Evolutionary conservation across 805 yeast genomes (phyloP), one percentile per base, ranked within the genome.

Genomic region (Ogataea haglerorum): DNA sequence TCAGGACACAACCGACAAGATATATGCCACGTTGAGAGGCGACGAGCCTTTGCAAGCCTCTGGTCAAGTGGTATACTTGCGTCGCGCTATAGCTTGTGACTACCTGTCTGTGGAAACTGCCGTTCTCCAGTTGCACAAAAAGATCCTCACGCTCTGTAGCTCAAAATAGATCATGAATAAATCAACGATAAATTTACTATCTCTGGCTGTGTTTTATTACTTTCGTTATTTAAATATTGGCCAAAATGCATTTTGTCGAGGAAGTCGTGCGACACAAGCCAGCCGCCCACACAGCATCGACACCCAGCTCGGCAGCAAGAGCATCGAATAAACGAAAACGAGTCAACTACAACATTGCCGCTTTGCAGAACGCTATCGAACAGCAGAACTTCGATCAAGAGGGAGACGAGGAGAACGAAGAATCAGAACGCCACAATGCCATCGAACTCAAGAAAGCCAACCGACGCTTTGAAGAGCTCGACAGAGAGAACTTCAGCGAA

Each of bases 401-500:
- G 35, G 54, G 53, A 17, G 54, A 60, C 2, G 50, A 49, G 5
- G 63, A 61, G 37, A 48, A 64, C 35, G 53, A 60, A 10, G 49
- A 46, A 1, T 65, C 59, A 30, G 49, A 45, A 23, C 45, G 45
- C 31, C 56, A 38, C 36, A 55, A 22, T 34, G 52, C 55, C 2
- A 40, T 50, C 8, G 72, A 64, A 35, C 57, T 61, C 47, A 64
- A 61, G 47, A 61, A 60, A 34, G 64, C 69, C 1, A 51, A 53
- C 12, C 67, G 65, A 43, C 48, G 76, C 33, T 65, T 69, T 37
- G 62, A 57, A 2, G 75, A 70, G 43, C 50, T 71, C 15, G 70
- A 67, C 40, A 49, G 65, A 19, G 76, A 71, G 52, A 70, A 70
- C 43, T 71, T 68, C 46, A 69, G 61, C 48, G 74, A 69, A 19